Percentiles rank a stretch among this genome's conserved stretches.
phyloP scores from a whole-genome alignment of 306 rosid genomes.

The Corylus heterophylla region DNA sequence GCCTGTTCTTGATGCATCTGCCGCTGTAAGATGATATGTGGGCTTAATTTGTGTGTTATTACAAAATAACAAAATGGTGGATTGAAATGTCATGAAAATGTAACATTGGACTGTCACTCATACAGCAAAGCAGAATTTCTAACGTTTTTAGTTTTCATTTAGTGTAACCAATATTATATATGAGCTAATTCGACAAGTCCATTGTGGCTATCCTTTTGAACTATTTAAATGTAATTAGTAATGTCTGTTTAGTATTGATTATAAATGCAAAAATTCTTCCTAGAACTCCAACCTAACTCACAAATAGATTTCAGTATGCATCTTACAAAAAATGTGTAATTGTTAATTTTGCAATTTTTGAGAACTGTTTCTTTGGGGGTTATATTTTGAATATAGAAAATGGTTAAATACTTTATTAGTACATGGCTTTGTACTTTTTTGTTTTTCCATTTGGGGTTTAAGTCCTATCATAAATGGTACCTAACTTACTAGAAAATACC shows the following conservation, averaged over 20 bases:
- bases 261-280: background rate
- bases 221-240: background rate
- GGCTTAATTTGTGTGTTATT: background rate
- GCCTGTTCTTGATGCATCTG: too few relatives aligned
- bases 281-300: background rate
- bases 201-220: background rate
- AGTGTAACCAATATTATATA: background rate
- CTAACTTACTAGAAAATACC: too few relatives aligned
- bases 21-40: background rate
- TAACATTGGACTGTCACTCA: background rate
- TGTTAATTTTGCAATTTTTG: too few relatives aligned
- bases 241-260: background rate
- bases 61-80: background rate
- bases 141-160: background rate
- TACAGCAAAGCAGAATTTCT: background rate
- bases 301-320: background rate
- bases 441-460: too few relatives aligned
- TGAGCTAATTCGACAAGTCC: background rate
- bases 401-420: too few relatives aligned
- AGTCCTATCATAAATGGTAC: too few relatives aligned
- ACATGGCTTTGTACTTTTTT: too few relatives aligned
- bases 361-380: background rate
- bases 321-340: background rate
- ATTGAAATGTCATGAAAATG: background rate
- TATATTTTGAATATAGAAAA: background rate